Percentiles rank a stretch among this genome's conserved stretches.
Conservation (phyloP, 768 basidiomycete genomes). For the Mycena filopes region DNA sequence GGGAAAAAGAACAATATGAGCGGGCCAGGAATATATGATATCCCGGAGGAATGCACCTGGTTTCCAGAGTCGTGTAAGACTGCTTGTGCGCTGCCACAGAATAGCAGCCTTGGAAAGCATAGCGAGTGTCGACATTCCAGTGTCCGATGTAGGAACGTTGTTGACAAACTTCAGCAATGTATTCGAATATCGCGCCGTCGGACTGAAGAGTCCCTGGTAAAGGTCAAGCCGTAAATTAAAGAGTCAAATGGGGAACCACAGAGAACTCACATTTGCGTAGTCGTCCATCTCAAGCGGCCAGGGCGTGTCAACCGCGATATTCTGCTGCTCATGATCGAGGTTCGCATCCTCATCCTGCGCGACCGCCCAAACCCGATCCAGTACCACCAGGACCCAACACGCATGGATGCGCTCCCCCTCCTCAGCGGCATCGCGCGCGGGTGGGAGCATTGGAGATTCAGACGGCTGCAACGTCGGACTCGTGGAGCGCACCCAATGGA, state of each 20-base stretch:
- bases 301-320: constrained; percentile 43
- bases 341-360: constrained; percentile 47
- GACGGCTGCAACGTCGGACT: constrained; percentile 38
- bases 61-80: background rate
- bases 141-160: background rate
- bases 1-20: background rate
- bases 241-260: too few relatives aligned
- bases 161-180: constrained; percentile 4
- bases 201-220: background rate
- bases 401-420: constrained; percentile 51
- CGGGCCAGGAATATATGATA: background rate
- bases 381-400: constrained; percentile 46
- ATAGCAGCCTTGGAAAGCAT: constrained; percentile 9
- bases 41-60: background rate
- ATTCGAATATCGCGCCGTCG: constrained; percentile 4
- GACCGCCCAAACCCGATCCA: constrained; percentile 55
- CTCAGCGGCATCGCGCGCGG: constrained; percentile 43
- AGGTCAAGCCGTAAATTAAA: background rate
- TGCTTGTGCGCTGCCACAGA: constrained; percentile 4
- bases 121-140: constrained; percentile 1
- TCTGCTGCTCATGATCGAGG: constrained; percentile 4
- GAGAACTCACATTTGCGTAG: constrained; percentile 43
- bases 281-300: constrained; percentile 52
- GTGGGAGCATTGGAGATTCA: constrained; percentile 38
- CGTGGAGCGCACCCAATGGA: constrained; percentile 47